Evolutionary conservation across 2,329 filamentous ascomycete genomes (phyloP), one percentile per base, ranked within the genome.

Genomic region (Claviceps spartinae): DNA sequence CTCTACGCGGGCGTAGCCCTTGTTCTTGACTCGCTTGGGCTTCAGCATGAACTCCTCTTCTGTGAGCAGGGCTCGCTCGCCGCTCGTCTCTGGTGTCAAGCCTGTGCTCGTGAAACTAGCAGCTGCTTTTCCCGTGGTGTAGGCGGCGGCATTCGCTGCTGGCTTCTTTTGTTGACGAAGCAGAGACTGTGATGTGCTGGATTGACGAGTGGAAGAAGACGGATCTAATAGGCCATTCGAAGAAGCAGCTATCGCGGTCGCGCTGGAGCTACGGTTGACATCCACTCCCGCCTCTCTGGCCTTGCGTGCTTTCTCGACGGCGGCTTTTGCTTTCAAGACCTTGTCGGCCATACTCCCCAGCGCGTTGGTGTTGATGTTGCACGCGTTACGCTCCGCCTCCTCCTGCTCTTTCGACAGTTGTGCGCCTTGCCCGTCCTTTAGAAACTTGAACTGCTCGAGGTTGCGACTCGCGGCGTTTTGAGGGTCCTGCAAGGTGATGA

Each of bases 41-140:
- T 88, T 88, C 51, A 98, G 77, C 86, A 98, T 94, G 69, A 91
- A 98, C 64, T 97, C 90, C 69, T 98, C 93, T 56, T 96, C 89
- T 1, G 85, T 88, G 47, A 98, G 76, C 47, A 94, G 72, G 4
- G 93, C 91, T 51, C 90, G 79, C 62, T 94, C 88, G 59, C 81
- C 85, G 52, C 86, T 90, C 0, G 93, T 98, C 63, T 94, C 86
- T 0, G 90, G 90, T 0, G 91, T 96, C 49, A 98, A 70, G 5
- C 93, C 91, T 0, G 93, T 98, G 59, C 87, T 94, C 7, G 93
- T 98, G 67, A 97, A 95, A 55, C 88, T 95, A 7, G 91, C 91
- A 1, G 93, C 93, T 3, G 93, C 89, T 60, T 81, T 82, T 51
- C 93, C 93, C 0, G 88, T 96, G 0, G 93, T 97, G 67, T 96